These are phyloP conservation scores for Trichoderma arundinaceum DNA, from an alignment of 2,329 filamentous ascomycete species.

Conservation along the genomic window DNA sequence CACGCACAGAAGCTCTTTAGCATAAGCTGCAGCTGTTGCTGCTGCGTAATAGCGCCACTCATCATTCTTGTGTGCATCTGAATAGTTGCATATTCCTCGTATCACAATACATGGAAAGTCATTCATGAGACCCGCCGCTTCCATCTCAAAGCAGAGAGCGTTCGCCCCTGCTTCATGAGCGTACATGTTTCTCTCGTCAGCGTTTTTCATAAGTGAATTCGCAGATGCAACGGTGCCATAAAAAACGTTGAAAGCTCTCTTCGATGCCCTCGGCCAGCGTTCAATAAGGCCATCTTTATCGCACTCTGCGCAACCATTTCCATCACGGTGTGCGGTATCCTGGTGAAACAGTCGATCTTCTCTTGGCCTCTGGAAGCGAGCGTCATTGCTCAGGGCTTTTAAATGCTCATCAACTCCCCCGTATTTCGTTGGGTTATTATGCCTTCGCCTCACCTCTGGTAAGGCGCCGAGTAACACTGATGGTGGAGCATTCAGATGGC, in stretches of 20 bases:
- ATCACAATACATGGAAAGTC: slow-evolving; percentile 29
- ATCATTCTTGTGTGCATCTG: slow-evolving; percentile 27
- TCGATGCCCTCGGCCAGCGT: not conserved
- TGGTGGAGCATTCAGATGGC: not conserved
- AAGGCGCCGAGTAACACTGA: not conserved
- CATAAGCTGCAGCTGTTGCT: not conserved
- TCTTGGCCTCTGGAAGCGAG: not conserved
- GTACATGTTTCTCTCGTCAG: not conserved
- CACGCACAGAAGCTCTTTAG: not conserved
- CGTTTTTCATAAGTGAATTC: not conserved
- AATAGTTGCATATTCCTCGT: slow-evolving; percentile 32
- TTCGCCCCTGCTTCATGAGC: not conserved
- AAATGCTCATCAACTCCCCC: not conserved
- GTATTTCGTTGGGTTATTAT: not conserved
- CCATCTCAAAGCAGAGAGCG: slow-evolving; percentile 32
- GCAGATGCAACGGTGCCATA: not conserved
- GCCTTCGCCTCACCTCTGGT: not conserved
- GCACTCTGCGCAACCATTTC: not conserved
- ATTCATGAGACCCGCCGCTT: slow-evolving; percentile 29
- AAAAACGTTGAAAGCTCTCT: not conserved
- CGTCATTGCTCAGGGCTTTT: not conserved
- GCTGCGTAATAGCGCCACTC: slow-evolving; percentile 17
- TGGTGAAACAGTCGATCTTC: not conserved
- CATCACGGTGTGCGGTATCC: not conserved
- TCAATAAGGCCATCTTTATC: not conserved